Percentiles rank a stretch among this genome's conserved stretches.
These are phyloP conservation scores for Evansstolkia leycettana DNA, from an alignment of 495 filamentous ascomycete genomes.

Conservation along the genomic window DNA sequence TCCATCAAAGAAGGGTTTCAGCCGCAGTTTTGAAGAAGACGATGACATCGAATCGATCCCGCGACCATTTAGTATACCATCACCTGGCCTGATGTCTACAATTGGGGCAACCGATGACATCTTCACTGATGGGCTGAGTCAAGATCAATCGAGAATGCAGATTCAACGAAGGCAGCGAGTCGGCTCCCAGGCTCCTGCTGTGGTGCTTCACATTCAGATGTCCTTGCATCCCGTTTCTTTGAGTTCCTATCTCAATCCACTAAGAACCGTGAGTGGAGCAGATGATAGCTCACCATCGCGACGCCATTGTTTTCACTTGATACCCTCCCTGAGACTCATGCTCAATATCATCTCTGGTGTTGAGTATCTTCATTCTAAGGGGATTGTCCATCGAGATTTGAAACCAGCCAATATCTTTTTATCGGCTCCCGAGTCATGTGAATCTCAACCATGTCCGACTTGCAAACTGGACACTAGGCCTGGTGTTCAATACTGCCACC, in stretches of 20 bases:
- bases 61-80: slow-evolving; percentile 18
- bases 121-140: slow-evolving; percentile 38
- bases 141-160: slow-evolving; percentile 25
- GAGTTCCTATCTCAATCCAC: slow-evolving; percentile 30
- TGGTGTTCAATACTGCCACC: slow-evolving; percentile 27
- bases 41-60: slow-evolving; percentile 32
- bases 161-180: slow-evolving; percentile 16
- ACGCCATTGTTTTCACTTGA: slow-evolving; percentile 38
- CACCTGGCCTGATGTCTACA: slow-evolving; percentile 19
- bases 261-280: slow-evolving; percentile 2
- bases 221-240: slow-evolving; percentile 40
- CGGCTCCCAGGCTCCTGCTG: slow-evolving; percentile 19
- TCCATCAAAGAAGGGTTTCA: slow-evolving; percentile 21
- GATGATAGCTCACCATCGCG: slow-evolving; percentile 8
- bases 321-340: slow-evolving; percentile 31
- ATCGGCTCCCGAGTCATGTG: slow-evolving; percentile 17
- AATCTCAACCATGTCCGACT: slow-evolving; percentile 13
- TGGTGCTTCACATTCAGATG: slow-evolving; percentile 44
- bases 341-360: slow-evolving; percentile 35
- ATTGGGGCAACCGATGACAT: slow-evolving; percentile 31
- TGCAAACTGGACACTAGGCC: slow-evolving; percentile 16
- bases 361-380: slow-evolving; percentile 47
- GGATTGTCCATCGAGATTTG: slow-evolving; percentile 55
- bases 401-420: slow-evolving; percentile 66
- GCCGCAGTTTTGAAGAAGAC: slow-evolving; percentile 16